Conservation (phyloP, 1,139 yeast species). For the Entelexis paramagnoliae region DNA sequence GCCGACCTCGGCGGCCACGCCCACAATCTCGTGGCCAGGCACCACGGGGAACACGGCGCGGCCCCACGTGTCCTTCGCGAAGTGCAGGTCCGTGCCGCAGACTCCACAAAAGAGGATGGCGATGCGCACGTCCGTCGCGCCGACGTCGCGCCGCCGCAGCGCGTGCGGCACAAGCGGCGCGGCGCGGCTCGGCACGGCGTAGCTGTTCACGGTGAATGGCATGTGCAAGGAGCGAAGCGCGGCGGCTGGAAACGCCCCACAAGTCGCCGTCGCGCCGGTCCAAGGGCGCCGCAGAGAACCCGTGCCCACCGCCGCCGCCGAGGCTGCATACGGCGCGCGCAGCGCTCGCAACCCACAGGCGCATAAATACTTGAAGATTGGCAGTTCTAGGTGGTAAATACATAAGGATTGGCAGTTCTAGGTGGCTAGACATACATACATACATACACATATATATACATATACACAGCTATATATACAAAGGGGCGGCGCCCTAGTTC, state of each 20-base stretch:
- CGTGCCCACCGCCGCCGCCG: neutral
- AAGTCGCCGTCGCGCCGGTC: no score
- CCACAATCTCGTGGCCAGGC: slow-evolving; percentile 85
- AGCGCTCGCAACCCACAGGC: no score
- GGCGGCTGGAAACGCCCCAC: no score
- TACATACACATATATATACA: no score
- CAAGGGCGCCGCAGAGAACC: neutral
- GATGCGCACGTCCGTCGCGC: slow-evolving; percentile 27
- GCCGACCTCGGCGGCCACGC: slow-evolving; percentile 66
- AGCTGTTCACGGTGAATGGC: slow-evolving; percentile 13
- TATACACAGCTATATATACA: no score
- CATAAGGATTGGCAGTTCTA: no score
- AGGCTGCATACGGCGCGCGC: no score
- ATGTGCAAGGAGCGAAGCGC: no score
- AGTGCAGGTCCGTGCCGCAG: slow-evolving; percentile 43
- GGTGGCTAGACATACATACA: no score
- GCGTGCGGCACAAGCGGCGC: slow-evolving; percentile 8
- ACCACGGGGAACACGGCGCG: slow-evolving; percentile 52
- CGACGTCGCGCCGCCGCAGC: slow-evolving; percentile 18
- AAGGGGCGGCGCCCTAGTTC: no score
- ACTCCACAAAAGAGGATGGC: slow-evolving; percentile 41
- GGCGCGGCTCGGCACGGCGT: slow-evolving; percentile 3
- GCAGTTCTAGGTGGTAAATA: no score
- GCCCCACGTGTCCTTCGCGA: slow-evolving; percentile 69
- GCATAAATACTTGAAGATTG: no score